These are phyloP conservation scores for Penstemon barbatus DNA, from an alignment of 257 asterid genomes.

Conservation along the genomic window DNA sequence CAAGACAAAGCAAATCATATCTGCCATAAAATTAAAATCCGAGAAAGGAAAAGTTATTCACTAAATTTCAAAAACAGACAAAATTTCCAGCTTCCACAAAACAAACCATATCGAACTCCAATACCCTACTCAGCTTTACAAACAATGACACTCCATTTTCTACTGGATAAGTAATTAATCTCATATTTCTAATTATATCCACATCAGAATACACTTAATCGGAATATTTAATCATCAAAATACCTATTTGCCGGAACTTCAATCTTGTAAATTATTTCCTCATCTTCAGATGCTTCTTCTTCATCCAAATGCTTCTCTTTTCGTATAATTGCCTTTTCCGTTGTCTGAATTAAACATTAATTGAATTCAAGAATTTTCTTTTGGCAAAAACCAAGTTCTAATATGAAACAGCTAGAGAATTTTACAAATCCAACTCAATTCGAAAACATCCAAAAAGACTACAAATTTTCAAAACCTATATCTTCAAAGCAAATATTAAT, in stretches of 20 bases:
- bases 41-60: background rate
- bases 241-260: conserved; percentile 97
- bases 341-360: conserved; percentile 48
- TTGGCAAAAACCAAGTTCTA: background rate
- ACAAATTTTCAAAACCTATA: no score
- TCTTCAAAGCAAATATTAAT: no score
- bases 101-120: background rate
- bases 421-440: background rate
- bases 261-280: conserved; percentile 84
- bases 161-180: background rate
- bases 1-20: conserved; percentile 96
- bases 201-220: conserved; percentile 6
- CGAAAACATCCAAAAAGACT: no score
- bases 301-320: conserved; percentile 90
- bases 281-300: conserved; percentile 65
- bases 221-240: background rate
- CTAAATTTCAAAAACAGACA: background rate
- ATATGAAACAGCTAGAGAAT: background rate
- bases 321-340: conserved; percentile 85
- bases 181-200: background rate
- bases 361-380: background rate
- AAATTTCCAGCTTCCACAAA: conserved; percentile 11
- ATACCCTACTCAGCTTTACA: background rate
- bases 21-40: conserved; percentile 43
- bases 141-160: background rate